Base-by-base conservation (phyloP, 2,329 filamentous ascomycete species). In the Seiridium unicorne region DNA sequence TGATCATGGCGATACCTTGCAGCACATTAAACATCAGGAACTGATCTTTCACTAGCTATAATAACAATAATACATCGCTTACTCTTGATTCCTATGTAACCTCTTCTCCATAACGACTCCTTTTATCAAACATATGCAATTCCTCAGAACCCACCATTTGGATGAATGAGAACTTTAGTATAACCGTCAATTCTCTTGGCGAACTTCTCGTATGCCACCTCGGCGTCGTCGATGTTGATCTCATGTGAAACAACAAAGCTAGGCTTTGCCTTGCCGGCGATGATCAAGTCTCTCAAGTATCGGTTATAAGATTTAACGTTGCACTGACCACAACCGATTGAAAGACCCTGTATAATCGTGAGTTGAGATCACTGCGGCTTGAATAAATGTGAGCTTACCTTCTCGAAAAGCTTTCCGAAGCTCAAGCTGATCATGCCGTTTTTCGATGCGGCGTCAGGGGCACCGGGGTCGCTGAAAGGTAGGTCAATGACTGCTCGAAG, bases 231-330 rank as follows among this genome's bases (percentile, higher is more conserved):
- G 31, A 90, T 81, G 8, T 76, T 77, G 60, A 89, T 84, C 67
- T 89, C 85, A 63, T 89, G 86, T 1, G 82, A 86, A 5, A 89
- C 84, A 1, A 89, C 85, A 64, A 89, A 90, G 59, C 81, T 86
- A 3, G 87, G 87, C 70, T 87, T 88, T 1, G 87, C 87, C 61
- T 81, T 82, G 3, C 87, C 86, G 0, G 83, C 74, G 48, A 89
- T 84, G 65, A 89, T 89, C 66, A 90, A 75, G 62, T 89, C 86
- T 10, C 87, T 79, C 44, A 89, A 73, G 66, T 89, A 87, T 32
- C 86, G 78, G 69, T 89, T 89, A 72, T 89, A 89, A 1, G 82
- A 76, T 72, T 89, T 89, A 64, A 89, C 86, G 63, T 89, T 89
- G 73, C 86, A 89, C 68, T 89, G 85, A 0, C 86, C 85, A 3